Base-by-base conservation (phyloP, 2,329 filamentous ascomycete genomes). In the Sporothrix variecibatus region DNA sequence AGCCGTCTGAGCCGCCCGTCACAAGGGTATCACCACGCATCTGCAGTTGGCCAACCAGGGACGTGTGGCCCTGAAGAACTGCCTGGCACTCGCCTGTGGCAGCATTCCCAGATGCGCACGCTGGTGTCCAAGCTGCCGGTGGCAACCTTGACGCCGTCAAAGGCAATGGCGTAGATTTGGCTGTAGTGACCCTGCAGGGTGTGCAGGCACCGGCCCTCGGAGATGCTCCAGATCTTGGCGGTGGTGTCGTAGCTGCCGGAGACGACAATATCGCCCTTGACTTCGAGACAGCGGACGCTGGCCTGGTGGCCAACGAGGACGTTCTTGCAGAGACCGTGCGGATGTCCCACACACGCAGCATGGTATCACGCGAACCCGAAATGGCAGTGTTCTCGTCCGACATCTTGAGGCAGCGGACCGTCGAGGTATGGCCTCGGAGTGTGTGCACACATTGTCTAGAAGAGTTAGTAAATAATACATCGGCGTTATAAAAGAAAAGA, bases 181-280 rank as follows among this genome's bases (percentile, higher is more conserved):
- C 95, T 98, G 83, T 98, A 99, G 83, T 99, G 96, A 0, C 96
- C 96, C 62, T 92, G 91, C 53, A 99, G 87, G 0, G 94, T 98
- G 78, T 95, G 92, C 72, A 98, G 85, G 82, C 96, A 99, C 76
- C 94, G 91, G 40, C 96, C 96, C 83, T 98, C 94, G 1, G 94
- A 97, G 71, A 99, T 98, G 82, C 94, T 98, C 96, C 96, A 99
- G 74, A 99, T 95, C 78, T 94, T 92, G 28, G 96, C 96, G 28
- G 94, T 98, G 7, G 96, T 98, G 81, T 99, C 96, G 83, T 99
- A 99, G 82, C 94, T 97, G 74, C 96, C 96, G 40, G 95, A 98
- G n/a, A 99, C 96, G 56, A 98, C 94, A 77, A 97, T 91, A 83
- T 99, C 95, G 72, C 95, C 96, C 81, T 97, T 94, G 79, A 98